A percentile compares a stretch with the other conserved stretches of the same genome.
These are phyloP conservation scores for Solanum infundibuliforme DNA, from an alignment of 257 asterid genomes.

Conservation along the genomic window DNA sequence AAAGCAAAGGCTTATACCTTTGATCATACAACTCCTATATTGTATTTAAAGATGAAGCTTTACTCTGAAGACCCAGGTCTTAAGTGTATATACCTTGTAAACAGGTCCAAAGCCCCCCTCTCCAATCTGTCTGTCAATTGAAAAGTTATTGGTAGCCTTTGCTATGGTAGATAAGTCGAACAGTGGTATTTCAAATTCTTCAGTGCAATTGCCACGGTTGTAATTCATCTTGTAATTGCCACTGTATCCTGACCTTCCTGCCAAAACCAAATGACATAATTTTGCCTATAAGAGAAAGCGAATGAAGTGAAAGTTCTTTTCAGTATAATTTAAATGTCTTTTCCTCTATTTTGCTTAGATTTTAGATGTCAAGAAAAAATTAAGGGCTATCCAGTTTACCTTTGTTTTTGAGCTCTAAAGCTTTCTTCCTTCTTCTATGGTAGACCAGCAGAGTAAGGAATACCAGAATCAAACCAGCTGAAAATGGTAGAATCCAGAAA, in stretches of 20 bases:
- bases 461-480: not conserved
- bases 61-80: not conserved
- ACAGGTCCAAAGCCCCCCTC: slow-evolving; percentile 63
- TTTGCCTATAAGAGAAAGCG: not conserved
- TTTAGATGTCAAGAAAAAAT: not conserved
- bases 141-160: slow-evolving; percentile 32
- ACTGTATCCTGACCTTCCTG: not conserved
- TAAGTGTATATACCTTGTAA: slow-evolving; percentile 27
- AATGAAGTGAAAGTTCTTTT: not conserved
- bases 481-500: not conserved
- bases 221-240: not conserved
- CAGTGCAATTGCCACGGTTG: not conserved
- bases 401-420: not conserved
- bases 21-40: not conserved
- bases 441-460: not conserved
- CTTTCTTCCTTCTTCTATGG: not conserved
- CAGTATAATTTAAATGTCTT: too few species aligned
- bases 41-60: not conserved
- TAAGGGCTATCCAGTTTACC: not conserved
- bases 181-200: slow-evolving; percentile 28
- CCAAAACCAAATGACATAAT: not conserved
- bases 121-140: slow-evolving; percentile 30
- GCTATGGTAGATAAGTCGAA: slow-evolving; percentile 20
- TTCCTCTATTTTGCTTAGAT: not conserved
- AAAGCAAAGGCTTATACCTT: not conserved